Base-by-base conservation (phyloP, 805 yeast species). In the Cyberlindnera suaveolens region DNA sequence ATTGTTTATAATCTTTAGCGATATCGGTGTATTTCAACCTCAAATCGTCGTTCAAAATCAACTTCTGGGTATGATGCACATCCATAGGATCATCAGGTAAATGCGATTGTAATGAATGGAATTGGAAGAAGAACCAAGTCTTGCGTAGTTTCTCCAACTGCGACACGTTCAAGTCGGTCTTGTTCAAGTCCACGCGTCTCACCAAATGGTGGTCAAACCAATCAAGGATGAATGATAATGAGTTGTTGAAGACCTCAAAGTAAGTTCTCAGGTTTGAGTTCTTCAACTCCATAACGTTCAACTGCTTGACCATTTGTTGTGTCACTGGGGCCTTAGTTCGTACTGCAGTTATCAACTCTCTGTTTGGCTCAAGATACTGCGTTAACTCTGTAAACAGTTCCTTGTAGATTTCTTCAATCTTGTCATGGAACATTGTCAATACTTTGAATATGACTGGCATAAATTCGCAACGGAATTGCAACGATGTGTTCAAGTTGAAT, bases 41-140 rank as follows among this genome's bases (percentile, higher is more conserved):
- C n/a, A 55, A 26, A 8, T 44, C 51, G 29, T 51, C 56, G 39
- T 58, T 41, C 15, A 58, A 19, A 19, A 57, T 57, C 18, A 56
- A 34, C 39, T 49, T 48, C 20, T 39, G 46, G 1, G 51, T 38
- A 19, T 49, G 41, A 4, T 46, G 47, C 14, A 48, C 27, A 14
- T 40, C 38, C n/a, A 60, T 40, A 7, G 51, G 49, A 41, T 44
- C 47, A 27, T 41, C 35, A 30, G 47, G 43, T 7, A 11, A 10
- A 4, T 50, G 48, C 18, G 51, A 48, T 16, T 53, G 50, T 6
- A 57, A 35, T 39, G 59, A 61, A 17, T 56, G 42, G n/a, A 62
- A 51, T 41, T 67, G 71, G 51, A 63, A 66, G 45, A 68, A 64
- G n/a, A 70, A 56, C 72, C 72, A 68, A 31, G 56, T 53, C 19